Base-by-base conservation (phyloP, 768 basidiomycete genomes). In the Calvatia gigantea region DNA sequence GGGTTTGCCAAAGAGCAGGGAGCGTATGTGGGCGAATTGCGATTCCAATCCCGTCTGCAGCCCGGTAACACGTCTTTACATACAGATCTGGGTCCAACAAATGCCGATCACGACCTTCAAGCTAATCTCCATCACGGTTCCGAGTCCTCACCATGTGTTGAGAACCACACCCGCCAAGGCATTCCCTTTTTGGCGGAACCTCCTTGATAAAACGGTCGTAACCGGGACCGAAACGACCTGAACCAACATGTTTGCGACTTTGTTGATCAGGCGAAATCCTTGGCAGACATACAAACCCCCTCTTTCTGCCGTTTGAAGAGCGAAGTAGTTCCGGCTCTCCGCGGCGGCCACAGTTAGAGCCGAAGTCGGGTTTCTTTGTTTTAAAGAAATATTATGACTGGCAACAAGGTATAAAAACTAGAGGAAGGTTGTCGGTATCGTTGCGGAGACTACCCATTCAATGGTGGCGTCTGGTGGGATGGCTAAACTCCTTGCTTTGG, bases 401-500 rank as follows among this genome's bases (percentile, higher is more conserved):
- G 19, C 0, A 14, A 12, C 8, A 11, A 21, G 19, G 41, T 42
- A 42, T 42, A 42, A 21, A 23, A 42, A 42, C 41, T 23, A 21
- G 21, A 11, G 12, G 19, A 21, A 42, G 41, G 23, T 12, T 4
- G 17, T 11, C 41, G 3, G 19, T 42, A 23, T 4, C n/a, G 17
- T 11, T 11, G 12, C 41, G 25, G 21, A 42, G 25, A 6, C 21
- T 42, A 21, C 19, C 12, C 41, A 21, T 42, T 12, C 6, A 42
- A 42, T 11, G 19, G 25, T 8, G 25, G 17, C 23, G 2, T 11
- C 17, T 9, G 25, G 41, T 11, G 14, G 12, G 25, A 52, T 52
- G 38, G 25, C 52, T 25, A 55, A 59, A 29, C 53, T 59, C 28
- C 11, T 59, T 21, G 23, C 58, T 21, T 19, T 59, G 31, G 53